Evolutionary conservation across 208 protist genomes (phyloP).

Genomic region (Leishmania lainsoni): DNA sequence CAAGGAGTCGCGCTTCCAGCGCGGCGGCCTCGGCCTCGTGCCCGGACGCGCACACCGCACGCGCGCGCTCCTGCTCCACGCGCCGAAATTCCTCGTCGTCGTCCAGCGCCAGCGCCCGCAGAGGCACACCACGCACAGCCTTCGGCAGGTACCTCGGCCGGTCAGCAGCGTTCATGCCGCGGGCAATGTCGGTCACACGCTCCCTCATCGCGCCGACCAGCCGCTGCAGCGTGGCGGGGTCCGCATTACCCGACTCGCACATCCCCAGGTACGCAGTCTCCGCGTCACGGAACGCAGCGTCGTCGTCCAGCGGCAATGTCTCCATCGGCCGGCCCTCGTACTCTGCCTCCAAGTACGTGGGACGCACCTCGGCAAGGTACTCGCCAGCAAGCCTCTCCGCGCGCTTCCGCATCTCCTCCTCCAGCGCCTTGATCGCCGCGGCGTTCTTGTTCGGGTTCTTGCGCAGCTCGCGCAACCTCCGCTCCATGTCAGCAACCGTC

Average conservation of each 20-base stretch:
- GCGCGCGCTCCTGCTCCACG: conserved; percentile 44
- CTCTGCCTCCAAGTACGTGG: conserved; percentile 37
- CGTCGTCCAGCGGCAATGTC: conserved; percentile 42
- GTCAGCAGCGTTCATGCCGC: conserved; percentile 47
- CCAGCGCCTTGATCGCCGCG: conserved; percentile 33
- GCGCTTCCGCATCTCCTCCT: conserved; percentile 42
- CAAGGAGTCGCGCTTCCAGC: conserved; percentile 24
- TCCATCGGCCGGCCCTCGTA: conserved; percentile 44
- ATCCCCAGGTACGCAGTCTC: conserved; percentile 44
- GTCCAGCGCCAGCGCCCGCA: conserved; percentile 49
- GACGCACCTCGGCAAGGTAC: conserved; percentile 23
- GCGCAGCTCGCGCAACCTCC: conserved; percentile 41
- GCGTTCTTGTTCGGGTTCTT: conserved; percentile 44
- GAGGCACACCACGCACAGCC: conserved; percentile 46
- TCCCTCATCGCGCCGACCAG: conserved; percentile 42
- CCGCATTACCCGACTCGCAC: conserved; percentile 26
- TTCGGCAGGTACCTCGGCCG: conserved; percentile 40
- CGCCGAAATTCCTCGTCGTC: conserved; percentile 46
- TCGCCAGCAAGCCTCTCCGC: conserved; percentile 22
- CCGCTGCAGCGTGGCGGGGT: conserved; percentile 24
- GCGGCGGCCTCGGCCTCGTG: conserved; percentile 22
- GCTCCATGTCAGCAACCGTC: conserved; percentile 32
- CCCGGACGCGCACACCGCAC: conserved; percentile 33
- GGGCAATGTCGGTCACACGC: conserved; percentile 47
- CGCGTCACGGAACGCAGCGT: conserved; percentile 43